Evolutionary conservation across 768 basidiomycete species (phyloP), one percentile per base, ranked within the genome.

Genomic region (Tricholoma terreum): DNA sequence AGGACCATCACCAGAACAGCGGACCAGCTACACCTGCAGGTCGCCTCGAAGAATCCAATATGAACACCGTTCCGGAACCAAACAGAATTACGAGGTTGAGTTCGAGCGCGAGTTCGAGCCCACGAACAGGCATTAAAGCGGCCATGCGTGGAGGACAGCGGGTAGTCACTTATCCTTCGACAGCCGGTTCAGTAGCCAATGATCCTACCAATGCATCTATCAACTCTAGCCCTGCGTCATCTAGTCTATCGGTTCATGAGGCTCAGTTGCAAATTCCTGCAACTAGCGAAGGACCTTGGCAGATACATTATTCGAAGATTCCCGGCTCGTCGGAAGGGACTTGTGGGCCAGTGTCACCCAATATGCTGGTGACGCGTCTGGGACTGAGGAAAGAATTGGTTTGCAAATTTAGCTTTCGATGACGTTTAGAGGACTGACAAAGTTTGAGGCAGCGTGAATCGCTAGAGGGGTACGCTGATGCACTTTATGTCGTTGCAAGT

Each of bases 271-370:
- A 30, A n/a, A 54, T 55, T 6, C 49, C 56, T 4, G 12, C 17
- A 30, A 53, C 30, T 5, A 35, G 8, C 6, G 36, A 58, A 1
- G 59, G 43, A 12, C 21, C 36, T 22, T 80, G 79, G 78, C 66
- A 64, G 7, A 70, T 84, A 48, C 73, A 83, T 50, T 80, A 69
- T 43, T 65, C 54, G 12, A 74, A 69, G 31, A 68, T 74, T 33
- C 81, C 81, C 3, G 64, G 58, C 52, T 70, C 70, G 21, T 69
- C 70, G 10, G 63, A 65, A 34, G 54, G 73, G 4, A 55, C 64
- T 19, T 71, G 69, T 31, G 74, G 70, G 11, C 76, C 75, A 0
- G 66, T 61, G 3, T 36, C 52, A 6, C 38, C 53, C 38, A 17
- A 21, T 17, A 62, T 35, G 24, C 31, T 62, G 24, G 24, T 64